Conservation (phyloP, 2,329 filamentous ascomycete species). For the Aureobasidium sp. region DNA sequence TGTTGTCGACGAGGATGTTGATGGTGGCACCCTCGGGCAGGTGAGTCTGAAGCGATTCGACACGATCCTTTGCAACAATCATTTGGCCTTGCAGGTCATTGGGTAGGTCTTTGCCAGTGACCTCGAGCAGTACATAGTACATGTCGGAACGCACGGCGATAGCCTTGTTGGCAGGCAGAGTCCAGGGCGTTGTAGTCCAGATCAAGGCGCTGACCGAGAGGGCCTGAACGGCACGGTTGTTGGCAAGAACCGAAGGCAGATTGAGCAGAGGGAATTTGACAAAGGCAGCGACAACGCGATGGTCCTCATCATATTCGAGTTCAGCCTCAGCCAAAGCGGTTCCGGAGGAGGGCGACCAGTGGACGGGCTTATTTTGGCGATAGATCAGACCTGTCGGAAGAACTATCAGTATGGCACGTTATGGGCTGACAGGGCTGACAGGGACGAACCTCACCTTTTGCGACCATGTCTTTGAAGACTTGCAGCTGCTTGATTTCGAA, state of each 20-base stretch:
- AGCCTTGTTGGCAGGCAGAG: constrained; percentile 82
- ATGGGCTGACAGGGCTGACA: background rate
- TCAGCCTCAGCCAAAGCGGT: constrained; percentile 80
- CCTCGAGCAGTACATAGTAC: constrained; percentile 62
- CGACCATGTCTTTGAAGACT: constrained; percentile 69
- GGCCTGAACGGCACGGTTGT: constrained; percentile 32
- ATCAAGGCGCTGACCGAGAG: constrained; percentile 69
- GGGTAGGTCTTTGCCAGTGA: constrained; percentile 29
- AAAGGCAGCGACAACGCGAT: constrained; percentile 66
- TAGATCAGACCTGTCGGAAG: constrained; percentile 57
- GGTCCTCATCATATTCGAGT: constrained; percentile 72
- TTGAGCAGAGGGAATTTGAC: constrained; percentile 65
- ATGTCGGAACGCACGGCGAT: constrained; percentile 75
- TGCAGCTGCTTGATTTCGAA: constrained; percentile 70
- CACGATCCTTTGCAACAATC: constrained; percentile 63
- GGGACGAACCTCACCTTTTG: constrained; percentile 38
- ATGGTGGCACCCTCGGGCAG: constrained; percentile 41
- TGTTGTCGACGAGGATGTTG: constrained; percentile 46
- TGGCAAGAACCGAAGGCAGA: constrained; percentile 38
- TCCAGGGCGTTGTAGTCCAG: constrained; percentile 99
- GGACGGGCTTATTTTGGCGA: constrained; percentile 72
- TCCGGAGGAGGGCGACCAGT: constrained; percentile 74
- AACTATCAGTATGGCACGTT: background rate
- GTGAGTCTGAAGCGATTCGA: constrained; percentile 51
- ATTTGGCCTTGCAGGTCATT: constrained; percentile 48